These are phyloP conservation scores for Aspergillus felis DNA, from an alignment of 2,329 filamentous ascomycete species.

Conservation along the genomic window DNA sequence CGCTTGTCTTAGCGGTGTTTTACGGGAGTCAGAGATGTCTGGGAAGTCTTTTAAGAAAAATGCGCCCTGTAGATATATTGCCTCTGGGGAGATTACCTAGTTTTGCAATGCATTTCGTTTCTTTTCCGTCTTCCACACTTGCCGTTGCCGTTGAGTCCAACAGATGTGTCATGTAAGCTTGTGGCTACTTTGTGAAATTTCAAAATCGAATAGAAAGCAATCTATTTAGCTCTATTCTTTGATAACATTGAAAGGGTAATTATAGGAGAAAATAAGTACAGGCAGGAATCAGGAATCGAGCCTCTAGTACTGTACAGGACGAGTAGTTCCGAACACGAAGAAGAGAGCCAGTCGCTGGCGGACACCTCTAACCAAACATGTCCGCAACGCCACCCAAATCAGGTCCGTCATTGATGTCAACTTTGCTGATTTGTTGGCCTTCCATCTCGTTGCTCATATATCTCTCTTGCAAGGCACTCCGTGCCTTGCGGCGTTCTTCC, in stretches of 20 bases:
- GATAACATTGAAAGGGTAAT: constrained; percentile 1
- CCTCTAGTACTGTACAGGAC: constrained; percentile 17
- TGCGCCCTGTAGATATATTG: constrained; percentile 34
- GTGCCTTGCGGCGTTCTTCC: constrained; percentile 41
- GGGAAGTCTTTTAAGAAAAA: constrained; percentile 6
- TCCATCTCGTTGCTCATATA: constrained; percentile 46
- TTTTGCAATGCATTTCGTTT: constrained; percentile 16
- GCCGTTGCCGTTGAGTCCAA: not conserved
- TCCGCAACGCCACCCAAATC: constrained; percentile 52
- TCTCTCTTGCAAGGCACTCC: constrained; percentile 39
- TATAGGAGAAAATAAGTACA: not conserved
- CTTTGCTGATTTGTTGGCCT: constrained; percentile 36
- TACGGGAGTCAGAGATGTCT: constrained; percentile 1
- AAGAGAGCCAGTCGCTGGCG: not conserved
- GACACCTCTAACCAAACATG: constrained; percentile 45
- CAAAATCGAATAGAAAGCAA: not conserved
- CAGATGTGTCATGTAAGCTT: not conserved
- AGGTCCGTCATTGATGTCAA: constrained; percentile 45
- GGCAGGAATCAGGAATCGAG: not conserved
- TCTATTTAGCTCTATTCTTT: not conserved
- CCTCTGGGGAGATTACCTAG: constrained; percentile 24
- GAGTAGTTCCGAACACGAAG: not conserved
- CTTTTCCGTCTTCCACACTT: constrained; percentile 5
- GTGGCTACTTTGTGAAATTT: not conserved
- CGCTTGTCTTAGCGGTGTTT: not conserved